phyloP scores from a whole-genome alignment of 768 basidiomycete genomes.

The Suillus brevipes region DNA sequence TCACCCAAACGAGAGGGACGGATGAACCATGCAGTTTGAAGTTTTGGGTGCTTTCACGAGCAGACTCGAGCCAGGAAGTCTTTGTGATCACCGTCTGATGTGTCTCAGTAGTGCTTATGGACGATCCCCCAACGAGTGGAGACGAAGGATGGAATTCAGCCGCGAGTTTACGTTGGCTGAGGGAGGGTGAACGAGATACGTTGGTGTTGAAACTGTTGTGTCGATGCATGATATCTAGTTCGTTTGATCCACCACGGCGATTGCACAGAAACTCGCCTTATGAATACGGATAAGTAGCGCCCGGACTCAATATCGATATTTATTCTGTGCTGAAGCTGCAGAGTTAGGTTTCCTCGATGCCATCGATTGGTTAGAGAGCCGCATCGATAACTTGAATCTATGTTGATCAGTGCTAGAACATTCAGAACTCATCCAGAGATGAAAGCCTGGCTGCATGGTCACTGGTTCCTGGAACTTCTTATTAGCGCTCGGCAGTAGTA shows the following conservation, averaged over 20 bases:
- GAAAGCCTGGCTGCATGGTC: neutral
- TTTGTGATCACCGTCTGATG: conserved; percentile 5
- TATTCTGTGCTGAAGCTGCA: neutral
- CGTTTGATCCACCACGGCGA: neutral
- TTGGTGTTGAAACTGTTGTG: neutral
- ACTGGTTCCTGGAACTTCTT: conserved; percentile 5
- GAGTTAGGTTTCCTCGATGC: neutral
- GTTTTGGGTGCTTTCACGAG: conserved; percentile 30
- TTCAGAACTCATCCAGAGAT: neutral
- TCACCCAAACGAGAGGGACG: conserved; percentile 34
- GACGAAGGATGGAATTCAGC: neutral
- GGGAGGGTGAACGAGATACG: neutral
- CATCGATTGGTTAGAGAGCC: neutral
- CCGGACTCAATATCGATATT: neutral
- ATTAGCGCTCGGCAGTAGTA: neutral
- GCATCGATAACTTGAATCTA: neutral
- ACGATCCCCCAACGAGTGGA: neutral
- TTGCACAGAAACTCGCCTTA: neutral
- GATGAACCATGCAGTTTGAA: conserved; percentile 30
- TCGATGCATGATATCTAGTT: neutral
- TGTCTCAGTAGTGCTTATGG: neutral
- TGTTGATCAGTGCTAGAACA: neutral
- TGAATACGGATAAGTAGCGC: conserved; percentile 2
- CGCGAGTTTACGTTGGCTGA: conserved; percentile 4
- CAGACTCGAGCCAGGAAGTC: conserved; percentile 25